These are phyloP conservation scores for Ciborinia camelliae DNA, from an alignment of 2,329 filamentous ascomycete genomes.

Conservation along the genomic window DNA sequence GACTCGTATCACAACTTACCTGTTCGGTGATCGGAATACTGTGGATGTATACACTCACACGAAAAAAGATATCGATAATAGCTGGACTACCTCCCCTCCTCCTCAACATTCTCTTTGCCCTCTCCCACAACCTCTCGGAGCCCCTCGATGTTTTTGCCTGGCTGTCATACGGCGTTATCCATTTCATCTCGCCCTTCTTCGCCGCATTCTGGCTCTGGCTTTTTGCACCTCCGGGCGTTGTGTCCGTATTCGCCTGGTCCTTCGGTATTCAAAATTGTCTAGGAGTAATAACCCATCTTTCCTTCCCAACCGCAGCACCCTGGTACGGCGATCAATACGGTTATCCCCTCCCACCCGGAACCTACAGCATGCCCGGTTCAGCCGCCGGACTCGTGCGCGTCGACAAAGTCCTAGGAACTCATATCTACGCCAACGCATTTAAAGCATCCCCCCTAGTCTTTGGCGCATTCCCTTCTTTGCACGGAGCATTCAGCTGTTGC, in stretches of 20 bases:
- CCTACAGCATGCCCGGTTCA: conserved; percentile 85
- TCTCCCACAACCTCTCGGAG: conserved; percentile 60
- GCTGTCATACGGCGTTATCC: conserved; percentile 89
- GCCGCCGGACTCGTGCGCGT: conserved; percentile 85
- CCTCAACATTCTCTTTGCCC: conserved; percentile 79
- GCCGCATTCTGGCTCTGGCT: conserved; percentile 77
- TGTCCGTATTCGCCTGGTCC: conserved; percentile 76
- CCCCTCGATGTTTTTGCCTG: conserved; percentile 47
- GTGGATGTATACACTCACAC: conserved; percentile 34
- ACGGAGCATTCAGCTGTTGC: conserved; percentile 91
- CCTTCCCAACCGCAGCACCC: conserved; percentile 87
- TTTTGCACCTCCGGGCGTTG: conserved; percentile 78
- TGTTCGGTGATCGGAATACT: conserved; percentile 27
- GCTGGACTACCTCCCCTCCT: conserved; percentile 30
- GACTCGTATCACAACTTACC: conserved; percentile 28
- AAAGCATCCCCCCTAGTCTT: conserved; percentile 87
- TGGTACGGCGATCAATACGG: conserved; percentile 96
- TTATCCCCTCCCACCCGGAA: conserved; percentile 67
- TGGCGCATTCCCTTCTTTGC: conserved; percentile 86
- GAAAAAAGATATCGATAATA: conserved; percentile 30
- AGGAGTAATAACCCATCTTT: conserved; percentile 80
- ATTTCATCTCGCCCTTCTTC: conserved; percentile 81
- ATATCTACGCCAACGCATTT: conserved; percentile 89
- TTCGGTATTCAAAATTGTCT: conserved; percentile 91
- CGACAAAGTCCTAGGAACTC: conserved; percentile 80